A percentile compares a stretch with the other conserved stretches of the same genome.
phyloP scores from a whole-genome alignment of 768 basidiomycete genomes.

The Rhizopogon rudus region DNA sequence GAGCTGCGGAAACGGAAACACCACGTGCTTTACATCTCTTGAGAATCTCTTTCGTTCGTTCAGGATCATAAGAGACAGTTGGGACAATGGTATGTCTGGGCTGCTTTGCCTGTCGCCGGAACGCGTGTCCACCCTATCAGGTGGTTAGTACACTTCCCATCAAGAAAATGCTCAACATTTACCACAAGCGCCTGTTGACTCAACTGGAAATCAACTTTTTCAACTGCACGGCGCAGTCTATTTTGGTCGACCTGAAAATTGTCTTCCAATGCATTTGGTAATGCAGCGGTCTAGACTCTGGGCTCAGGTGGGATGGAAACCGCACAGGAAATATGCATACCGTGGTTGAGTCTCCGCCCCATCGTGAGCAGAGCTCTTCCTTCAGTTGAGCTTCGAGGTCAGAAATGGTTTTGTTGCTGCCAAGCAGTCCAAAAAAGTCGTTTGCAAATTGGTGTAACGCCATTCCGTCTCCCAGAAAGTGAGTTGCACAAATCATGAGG shows the following conservation, averaged over 20 bases:
- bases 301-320: constrained; percentile 4
- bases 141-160: background rate
- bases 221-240: constrained; percentile 40
- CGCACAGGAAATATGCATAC: constrained; percentile 3
- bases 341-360: constrained; percentile 12
- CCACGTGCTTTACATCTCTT: constrained; percentile 65
- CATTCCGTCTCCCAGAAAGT: constrained; percentile 87
- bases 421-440: constrained; percentile 69
- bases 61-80: constrained; percentile 52
- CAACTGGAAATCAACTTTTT: constrained; percentile 50
- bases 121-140: constrained; percentile 65
- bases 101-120: constrained; percentile 45
- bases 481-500: constrained; percentile 69
- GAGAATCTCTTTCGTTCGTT: constrained; percentile 57
- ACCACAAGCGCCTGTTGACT: constrained; percentile 56
- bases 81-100: constrained; percentile 63
- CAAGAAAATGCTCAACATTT: constrained; percentile 13
- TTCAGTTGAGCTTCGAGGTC: constrained; percentile 25
- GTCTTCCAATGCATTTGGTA: constrained; percentile 49
- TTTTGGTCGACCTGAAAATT: constrained; percentile 34
- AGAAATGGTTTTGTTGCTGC: constrained; percentile 21
- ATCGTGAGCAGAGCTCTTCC: constrained; percentile 30
- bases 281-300: constrained; percentile 14
- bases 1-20: constrained; percentile 69
- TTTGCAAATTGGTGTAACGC: constrained; percentile 79